Evolutionary conservation across 2,329 filamentous ascomycete species (phyloP), one percentile per base, ranked within the genome.

Genomic region (Apiospora hydei): DNA sequence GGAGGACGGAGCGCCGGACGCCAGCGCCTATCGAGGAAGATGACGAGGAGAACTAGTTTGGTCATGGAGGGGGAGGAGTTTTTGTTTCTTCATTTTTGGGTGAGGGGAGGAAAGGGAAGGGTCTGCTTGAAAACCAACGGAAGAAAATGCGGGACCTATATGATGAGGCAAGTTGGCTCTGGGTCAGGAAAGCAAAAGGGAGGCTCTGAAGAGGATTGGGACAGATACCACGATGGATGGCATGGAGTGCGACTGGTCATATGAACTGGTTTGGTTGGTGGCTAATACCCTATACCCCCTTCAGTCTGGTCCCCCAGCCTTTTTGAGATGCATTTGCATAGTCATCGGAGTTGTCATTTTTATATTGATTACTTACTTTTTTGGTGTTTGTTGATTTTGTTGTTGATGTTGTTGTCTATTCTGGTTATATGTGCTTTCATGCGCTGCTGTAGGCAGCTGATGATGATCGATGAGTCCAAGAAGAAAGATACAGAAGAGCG

Each of bases 21-120:
- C 93, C 93, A 1, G 92, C 92, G 18, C 88, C 90, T 7, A 93
- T 94, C 71, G 90, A 92, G 77, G 92, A 94, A 79, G 88, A 89
- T 73, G 87, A 89, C 53, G 90, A 92, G 77, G 86, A 80, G 57
- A 41, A n/a, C 4, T 41, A 41, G n/a, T 41, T n/a, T n/a, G 10
- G 57, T 41, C 10, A 18, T 6, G 5, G 57, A 4, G 34, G 34
- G 14, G 51, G 18, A 13, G 18, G 46, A 49, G 21, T 10, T 18
- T n/a, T n/a, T 64, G 26, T 26, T 26, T 38, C 30, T 61, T 61
- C 18, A 21, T 41, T 8, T 41, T 61, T 64, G 57, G 18, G 18
- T 13, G 57, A 64, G 30, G 41, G 18, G 34, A 16, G 34, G 16
- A 11, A 21, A 49, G 18, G 30, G 53, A 18, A 38, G 18, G 53